A percentile compares a stretch with the other conserved stretches of the same genome.
phyloP scores from a whole-genome alignment of 129 eudicot genomes.

The Kitagawia praeruptora region DNA sequence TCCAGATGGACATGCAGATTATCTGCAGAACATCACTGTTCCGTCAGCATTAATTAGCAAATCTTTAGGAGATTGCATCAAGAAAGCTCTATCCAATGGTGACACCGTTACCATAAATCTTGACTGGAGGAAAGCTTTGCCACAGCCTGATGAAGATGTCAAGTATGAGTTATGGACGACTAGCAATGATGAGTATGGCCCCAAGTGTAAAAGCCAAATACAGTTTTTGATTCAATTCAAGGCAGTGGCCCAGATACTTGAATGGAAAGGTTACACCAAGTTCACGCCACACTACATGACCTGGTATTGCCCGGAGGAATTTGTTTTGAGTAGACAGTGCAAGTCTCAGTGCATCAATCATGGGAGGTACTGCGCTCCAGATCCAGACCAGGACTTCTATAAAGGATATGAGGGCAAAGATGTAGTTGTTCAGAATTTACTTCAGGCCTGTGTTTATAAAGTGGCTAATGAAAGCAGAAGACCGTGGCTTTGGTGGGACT shows the following conservation, averaged over 20 bases:
- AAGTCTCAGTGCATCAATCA: slow-evolving; percentile 73
- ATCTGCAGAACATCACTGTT: slow-evolving; percentile 60
- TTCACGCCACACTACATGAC: slow-evolving; percentile 81
- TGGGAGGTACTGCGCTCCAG: slow-evolving; percentile 86
- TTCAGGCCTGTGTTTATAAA: slow-evolving; percentile 62
- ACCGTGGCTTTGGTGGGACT: slow-evolving; percentile 92
- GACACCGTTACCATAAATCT: slow-evolving; percentile 47
- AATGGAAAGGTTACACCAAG: slow-evolving; percentile 61
- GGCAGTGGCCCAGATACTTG: slow-evolving; percentile 63
- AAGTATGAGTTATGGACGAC: slow-evolving; percentile 87
- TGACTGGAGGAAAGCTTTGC: slow-evolving; percentile 73
- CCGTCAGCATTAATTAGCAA: slow-evolving; percentile 60
- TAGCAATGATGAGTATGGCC: slow-evolving; percentile 83
- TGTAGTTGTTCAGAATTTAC: no score
- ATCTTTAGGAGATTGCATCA: slow-evolving; percentile 46
- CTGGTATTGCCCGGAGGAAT: slow-evolving; percentile 80
- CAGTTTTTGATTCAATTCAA: slow-evolving; percentile 55
- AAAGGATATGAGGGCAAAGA: slow-evolving; percentile 71
- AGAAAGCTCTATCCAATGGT: slow-evolving; percentile 36
- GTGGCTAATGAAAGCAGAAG: slow-evolving; percentile 66
- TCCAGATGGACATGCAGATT: slow-evolving; percentile 17
- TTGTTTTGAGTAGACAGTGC: slow-evolving; percentile 54
- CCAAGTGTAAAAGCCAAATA: slow-evolving; percentile 62
- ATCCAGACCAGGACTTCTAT: slow-evolving; percentile 75
- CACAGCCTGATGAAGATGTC: slow-evolving; percentile 78